Evolutionary conservation across 1,284 basidiomycete genomes (phyloP), one percentile per base, ranked within the genome.

Genomic region (Agroathelia rolfsii): DNA sequence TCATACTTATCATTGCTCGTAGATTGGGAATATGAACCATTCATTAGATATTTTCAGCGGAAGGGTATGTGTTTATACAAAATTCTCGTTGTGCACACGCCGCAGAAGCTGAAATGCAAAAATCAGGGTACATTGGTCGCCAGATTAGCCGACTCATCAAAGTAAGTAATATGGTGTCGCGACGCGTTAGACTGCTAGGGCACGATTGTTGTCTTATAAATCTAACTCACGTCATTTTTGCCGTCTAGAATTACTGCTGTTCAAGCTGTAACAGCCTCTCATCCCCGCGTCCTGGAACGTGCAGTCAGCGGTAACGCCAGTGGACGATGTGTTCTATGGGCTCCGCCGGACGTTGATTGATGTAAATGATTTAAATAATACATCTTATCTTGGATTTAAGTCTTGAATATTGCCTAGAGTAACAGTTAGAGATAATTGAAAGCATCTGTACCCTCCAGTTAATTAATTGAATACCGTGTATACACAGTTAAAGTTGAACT

Each of bases 221-320:
- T 23, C 19, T 12, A 30, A 15, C 30, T n/a, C n/a, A n/a, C n/a
- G n/a, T n/a, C n/a, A n/a, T 34, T 5, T 17, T 12, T 28, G 23
- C n/a, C n/a, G n/a, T 32, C 30, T 38, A 85, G 79, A 42, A 76
- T 86, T 36, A 70, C 77, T 14, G 83, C 83, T 0, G 76, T 78
- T 2, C 84, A 86, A 55, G 82, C 83, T 13, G 83, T 86, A n/a
- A 83, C 83, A 6, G 80, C 76, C 45, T 83, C 80, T n/a, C 84
- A 87, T 51, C 83, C 84, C 0, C 75, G 51, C 37, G 58, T 83
- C 15, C 62, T 79, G 3, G 81, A 82, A 44, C 66, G 83, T 14
- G 77, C 66, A 18, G 82, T 66, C 2, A 83, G 70, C 34, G 83
- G 82, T 22, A 87, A 84, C 45, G 84, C 52, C 0, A 81, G 75